Evolutionary conservation across 352 stramenopile genomes (phyloP), one percentile per base, ranked within the genome.

Genomic region (Globisporangium abappressorium): DNA sequence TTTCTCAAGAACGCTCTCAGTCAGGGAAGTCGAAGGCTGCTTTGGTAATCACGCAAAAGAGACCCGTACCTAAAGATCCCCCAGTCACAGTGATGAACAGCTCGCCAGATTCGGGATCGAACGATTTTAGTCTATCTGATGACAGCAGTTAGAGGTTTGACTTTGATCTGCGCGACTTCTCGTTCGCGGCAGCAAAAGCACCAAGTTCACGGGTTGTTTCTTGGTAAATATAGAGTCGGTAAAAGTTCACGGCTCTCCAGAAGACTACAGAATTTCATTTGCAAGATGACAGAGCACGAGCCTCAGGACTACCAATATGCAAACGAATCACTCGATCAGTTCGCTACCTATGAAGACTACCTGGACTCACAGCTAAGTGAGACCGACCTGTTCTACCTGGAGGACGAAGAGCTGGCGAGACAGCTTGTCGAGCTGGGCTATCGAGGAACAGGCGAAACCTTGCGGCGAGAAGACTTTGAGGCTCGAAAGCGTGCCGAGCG

Each of bases 341-440:
- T 95, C 64, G 84, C 86, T 11, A 97, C 91, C 18, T 98, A 98
- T 70, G 93, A 98, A 75, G 95, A 98, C 60, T 98, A 98, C 66
- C 77, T 98, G 43, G 92, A 98, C 74, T 90, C 88, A 4, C 94
- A 98, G 67, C 79, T 97, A 57, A 95, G 80, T 8, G 89, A 97
- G 64, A 97, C 87, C 3, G 94, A 98, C 72, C 81, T 98, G 74
- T 97, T 96, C 69, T 98, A 98, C 66, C 80, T 98, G 12, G 94
- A 98, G 64, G 93, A 98, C 60, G 92, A 98, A 67, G 93, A 98
- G 56, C 79, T 98, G 0, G 94, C 94, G 49, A 79, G 94, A 1
- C 92, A 98, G 68, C 73, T 98, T 22, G 94, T 98, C 14, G 94
- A 98, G 67, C 78, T 98, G 7, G 93, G 93, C 18, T 98, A 98